These are phyloP conservation scores for Sporormia fimetaria DNA, from an alignment of 495 filamentous ascomycete species.

Conservation along the genomic window DNA sequence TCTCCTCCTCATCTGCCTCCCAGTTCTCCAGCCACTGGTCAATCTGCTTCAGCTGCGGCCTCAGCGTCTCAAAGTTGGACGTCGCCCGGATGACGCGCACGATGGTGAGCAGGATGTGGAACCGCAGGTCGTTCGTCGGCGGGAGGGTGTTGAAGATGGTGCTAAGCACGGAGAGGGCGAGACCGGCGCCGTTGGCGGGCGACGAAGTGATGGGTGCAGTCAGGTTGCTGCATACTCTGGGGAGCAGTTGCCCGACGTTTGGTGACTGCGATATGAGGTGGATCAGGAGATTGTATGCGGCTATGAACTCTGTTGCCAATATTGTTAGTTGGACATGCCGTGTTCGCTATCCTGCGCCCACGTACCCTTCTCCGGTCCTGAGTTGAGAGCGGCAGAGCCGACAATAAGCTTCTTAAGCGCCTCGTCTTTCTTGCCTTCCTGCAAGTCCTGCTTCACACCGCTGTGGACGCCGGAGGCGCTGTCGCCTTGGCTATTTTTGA, in stretches of 20 bases:
- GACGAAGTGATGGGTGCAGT: conserved; percentile 76
- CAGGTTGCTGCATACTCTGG: conserved; percentile 76
- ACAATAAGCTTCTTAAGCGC: conserved; percentile 78
- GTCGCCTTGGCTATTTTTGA: conserved; percentile 43
- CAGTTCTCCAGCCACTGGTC: conserved; percentile 72
- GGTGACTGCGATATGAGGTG: conserved; percentile 79
- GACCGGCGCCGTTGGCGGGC: conserved; percentile 65
- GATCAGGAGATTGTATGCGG: conserved; percentile 90
- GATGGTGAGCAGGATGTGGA: conserved; percentile 78
- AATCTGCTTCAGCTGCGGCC: conserved; percentile 64
- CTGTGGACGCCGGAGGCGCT: conserved; percentile 48
- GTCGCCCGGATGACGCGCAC: conserved; percentile 62
- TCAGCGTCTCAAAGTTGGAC: conserved; percentile 59
- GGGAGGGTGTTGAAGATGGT: conserved; percentile 93
- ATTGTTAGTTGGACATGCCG: not conserved
- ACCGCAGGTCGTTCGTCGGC: conserved; percentile 61
- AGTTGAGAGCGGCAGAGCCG: conserved; percentile 58
- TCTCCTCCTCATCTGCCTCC: conserved; percentile 70
- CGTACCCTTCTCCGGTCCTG: conserved; percentile 74
- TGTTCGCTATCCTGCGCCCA: not conserved
- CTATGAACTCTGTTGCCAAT: conserved; percentile 60
- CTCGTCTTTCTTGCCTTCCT: conserved; percentile 53
- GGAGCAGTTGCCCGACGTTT: conserved; percentile 72
- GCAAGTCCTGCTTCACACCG: conserved; percentile 63
- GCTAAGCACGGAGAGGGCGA: conserved; percentile 78